A percentile compares a stretch with the other conserved stretches of the same genome.
Conservation (phyloP, 2,329 filamentous ascomycete species). For the Phialocephala sp. region DNA sequence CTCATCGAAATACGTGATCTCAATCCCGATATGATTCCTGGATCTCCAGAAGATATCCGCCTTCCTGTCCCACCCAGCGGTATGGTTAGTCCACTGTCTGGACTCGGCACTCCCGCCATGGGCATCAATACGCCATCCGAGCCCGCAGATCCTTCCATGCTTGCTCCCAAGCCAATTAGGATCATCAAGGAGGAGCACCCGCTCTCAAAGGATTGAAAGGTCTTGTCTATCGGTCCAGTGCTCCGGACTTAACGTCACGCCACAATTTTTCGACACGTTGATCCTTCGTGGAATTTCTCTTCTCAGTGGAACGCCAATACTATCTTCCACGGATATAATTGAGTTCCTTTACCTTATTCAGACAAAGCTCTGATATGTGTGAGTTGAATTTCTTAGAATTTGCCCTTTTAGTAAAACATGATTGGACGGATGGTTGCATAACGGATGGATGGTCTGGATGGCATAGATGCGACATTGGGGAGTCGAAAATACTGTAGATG, state of each 20-base stretch:
- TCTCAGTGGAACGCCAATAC: neutral
- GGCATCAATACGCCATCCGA: neutral
- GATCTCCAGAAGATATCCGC: conserved; percentile 80
- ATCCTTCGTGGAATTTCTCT: neutral
- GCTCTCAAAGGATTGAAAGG: conserved; percentile 17
- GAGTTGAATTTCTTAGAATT: neutral
- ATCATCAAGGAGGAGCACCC: conserved; percentile 18
- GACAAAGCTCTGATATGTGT: neutral
- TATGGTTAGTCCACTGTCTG: conserved; percentile 40
- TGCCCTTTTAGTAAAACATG: neutral
- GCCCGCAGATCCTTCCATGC: neutral
- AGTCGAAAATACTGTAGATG: neutral
- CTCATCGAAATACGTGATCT: conserved; percentile 82
- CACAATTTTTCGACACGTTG: neutral
- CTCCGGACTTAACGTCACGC: neutral
- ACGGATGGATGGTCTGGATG: conserved; percentile 9
- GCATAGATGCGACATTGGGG: conserved; percentile 14
- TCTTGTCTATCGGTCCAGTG: neutral
- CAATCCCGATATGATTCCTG: conserved; percentile 68
- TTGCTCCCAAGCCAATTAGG: neutral
- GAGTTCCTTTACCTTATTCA: neutral
- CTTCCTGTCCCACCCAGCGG: conserved; percentile 73
- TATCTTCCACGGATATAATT: neutral
- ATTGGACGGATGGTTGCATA: conserved; percentile 6
- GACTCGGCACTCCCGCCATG: conserved; percentile 34